Conservation (phyloP, 805 yeast genomes). For the Wickerhamiella cacticola region DNA sequence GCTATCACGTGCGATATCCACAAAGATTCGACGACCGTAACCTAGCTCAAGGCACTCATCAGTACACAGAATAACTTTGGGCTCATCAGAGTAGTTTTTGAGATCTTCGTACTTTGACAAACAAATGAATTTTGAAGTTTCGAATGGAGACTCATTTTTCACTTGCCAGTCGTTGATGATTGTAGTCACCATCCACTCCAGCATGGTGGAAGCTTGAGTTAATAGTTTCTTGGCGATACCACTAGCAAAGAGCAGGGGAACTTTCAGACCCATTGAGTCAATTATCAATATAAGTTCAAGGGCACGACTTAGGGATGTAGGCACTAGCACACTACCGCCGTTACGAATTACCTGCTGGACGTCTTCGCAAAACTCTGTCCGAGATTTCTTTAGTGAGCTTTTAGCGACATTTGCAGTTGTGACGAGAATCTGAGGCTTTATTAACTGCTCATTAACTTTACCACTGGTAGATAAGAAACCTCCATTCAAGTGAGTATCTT, state of each 20-base stretch:
- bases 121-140: slow-evolving; percentile 50
- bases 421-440: slow-evolving; percentile 72
- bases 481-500: slow-evolving; percentile 69
- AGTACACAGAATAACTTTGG: slow-evolving; percentile 70
- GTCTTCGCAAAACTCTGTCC: slow-evolving; percentile 49
- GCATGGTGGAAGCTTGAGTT: slow-evolving; percentile 72
- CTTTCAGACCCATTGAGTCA: slow-evolving; percentile 49
- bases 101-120: slow-evolving; percentile 44
- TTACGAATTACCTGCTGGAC: slow-evolving; percentile 54
- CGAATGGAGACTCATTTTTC: slow-evolving; percentile 65
- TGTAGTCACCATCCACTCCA: slow-evolving; percentile 93
- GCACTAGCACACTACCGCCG: slow-evolving; percentile 74
- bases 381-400: slow-evolving; percentile 51
- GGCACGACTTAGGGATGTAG: slow-evolving; percentile 70
- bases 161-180: slow-evolving; percentile 77
- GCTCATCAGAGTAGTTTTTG: slow-evolving; percentile 25
- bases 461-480: slow-evolving; percentile 52
- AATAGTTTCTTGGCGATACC: slow-evolving; percentile 67
- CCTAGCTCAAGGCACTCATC: slow-evolving; percentile 58
- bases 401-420: slow-evolving; percentile 48
- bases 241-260: slow-evolving; percentile 66
- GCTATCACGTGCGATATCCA: slow-evolving; percentile 46
- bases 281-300: slow-evolving; percentile 64
- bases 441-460: slow-evolving; percentile 45
- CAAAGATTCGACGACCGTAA: slow-evolving; percentile 34